Evolutionary conservation across 805 yeast species (phyloP).

Genomic region (Cyberlindnera veronae): DNA sequence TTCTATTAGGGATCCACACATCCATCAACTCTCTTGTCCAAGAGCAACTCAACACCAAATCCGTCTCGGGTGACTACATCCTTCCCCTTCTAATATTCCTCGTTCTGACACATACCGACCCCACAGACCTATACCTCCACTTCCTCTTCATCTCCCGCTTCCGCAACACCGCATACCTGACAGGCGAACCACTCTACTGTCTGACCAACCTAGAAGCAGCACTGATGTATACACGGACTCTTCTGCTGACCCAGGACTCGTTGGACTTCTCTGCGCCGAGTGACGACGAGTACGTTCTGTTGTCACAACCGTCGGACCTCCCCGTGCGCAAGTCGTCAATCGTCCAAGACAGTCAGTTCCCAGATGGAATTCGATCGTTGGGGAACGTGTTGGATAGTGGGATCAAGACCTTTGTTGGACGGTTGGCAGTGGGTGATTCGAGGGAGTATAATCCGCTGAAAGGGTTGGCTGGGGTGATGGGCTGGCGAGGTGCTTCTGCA

Average conservation of each 20-base stretch:
- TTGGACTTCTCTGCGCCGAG: constrained; percentile 9
- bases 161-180: constrained; percentile 17
- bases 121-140: constrained; percentile 20
- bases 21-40: constrained; percentile 13
- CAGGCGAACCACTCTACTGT: constrained; percentile 22
- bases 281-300: constrained; percentile 14
- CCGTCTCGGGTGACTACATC: constrained; percentile 23
- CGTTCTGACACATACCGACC: constrained; percentile 13
- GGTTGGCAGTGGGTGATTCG: constrained; percentile 9
- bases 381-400: constrained; percentile 17
- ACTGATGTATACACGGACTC: constrained; percentile 16
- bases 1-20: constrained; percentile 17
- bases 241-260: constrained; percentile 14
- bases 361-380: constrained; percentile 2
- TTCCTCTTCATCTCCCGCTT: constrained; percentile 23
- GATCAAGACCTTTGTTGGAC: constrained; percentile 12
- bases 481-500: constrained; percentile 13
- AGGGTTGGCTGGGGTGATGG: constrained; percentile 22
- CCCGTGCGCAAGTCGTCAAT: constrained; percentile 7
- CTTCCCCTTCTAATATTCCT: constrained; percentile 25
- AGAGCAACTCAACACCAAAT: neutral
- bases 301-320: constrained; percentile 4
- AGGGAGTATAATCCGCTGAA: constrained; percentile 20
- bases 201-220: constrained; percentile 28
- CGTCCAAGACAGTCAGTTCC: neutral